Base-by-base conservation (phyloP, 73 alveolate species). In the Stentor roeselii region DNA sequence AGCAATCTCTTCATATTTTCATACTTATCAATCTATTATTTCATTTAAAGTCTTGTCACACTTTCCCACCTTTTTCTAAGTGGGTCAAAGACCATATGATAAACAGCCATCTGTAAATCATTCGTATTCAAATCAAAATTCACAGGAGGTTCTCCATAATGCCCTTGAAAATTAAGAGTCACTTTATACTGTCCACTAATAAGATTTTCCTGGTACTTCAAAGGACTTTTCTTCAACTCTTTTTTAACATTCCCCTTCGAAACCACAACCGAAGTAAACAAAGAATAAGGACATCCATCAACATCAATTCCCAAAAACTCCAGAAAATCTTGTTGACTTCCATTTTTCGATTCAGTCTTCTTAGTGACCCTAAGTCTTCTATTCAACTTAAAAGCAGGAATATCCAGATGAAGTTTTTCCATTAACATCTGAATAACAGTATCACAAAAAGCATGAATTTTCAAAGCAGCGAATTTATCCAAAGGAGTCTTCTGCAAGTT, bases 401-500 rank as follows among this genome's bases (percentile, higher is more conserved):
- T 90, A 40, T 88, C 95, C 36, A 87, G 39, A 14, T 60, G 86
- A 35, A 93, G 82, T 39, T 90, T 93, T 75, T 88, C 50, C 95
- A 90, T 91, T 31, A 93, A 84, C 37, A 93, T 75, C 34, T 76
- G 83, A 92, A 93, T 93, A 27, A 93, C 94, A 67, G 86, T 90
- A 84, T 93, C 98, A 84, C 94, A 88, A 83, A 61, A 82, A 14
- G 92, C 98, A 76, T 93, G 83, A 42, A 93, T 93, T 3, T 59
- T 59, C 35, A 92, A 74, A 2, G 94, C 87, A 32, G 96, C 95
- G 21, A 67, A 61, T 32, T 74, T 77, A 75, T 93, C 98, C 6
- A 88, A 84, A 31, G 98, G 96, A 0, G 98, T 93, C 75, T 88
- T 88, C 75, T 93, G 87, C 6, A 93, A 78, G 76, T 93, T 93